A percentile compares a stretch with the other conserved stretches of the same genome.
Evolutionary conservation across 768 basidiomycete genomes (phyloP).

Genomic region (Tylopilus rubrobrunneus): DNA sequence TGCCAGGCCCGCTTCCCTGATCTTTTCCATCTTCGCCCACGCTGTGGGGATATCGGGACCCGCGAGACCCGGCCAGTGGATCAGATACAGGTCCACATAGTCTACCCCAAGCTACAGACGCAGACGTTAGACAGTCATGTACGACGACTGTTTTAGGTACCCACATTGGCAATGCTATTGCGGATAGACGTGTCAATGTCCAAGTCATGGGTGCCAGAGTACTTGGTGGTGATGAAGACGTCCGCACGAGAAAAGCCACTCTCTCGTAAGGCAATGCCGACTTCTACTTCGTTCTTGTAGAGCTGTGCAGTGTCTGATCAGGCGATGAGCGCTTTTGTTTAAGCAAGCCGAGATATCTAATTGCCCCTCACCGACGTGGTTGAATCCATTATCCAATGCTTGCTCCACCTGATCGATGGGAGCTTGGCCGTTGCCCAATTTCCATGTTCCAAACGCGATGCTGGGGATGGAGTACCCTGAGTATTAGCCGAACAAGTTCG

Average conservation of each 20-base stretch:
- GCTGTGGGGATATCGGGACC: constrained; percentile 55
- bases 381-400: constrained; percentile 58
- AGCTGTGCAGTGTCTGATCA: constrained; percentile 55
- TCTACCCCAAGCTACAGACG: constrained; percentile 50
- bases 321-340: neutral
- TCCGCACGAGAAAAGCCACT: constrained; percentile 56
- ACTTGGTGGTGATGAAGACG: constrained; percentile 67
- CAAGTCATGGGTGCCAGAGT: constrained; percentile 47
- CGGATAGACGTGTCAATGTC: constrained; percentile 54
- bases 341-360: neutral
- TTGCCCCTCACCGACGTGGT: constrained; percentile 50
- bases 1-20: constrained; percentile 53
- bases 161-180: constrained; percentile 54
- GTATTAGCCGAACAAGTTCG: neutral
- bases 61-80: constrained; percentile 55
- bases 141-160: constrained; percentile 12
- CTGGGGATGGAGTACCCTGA: constrained; percentile 43
- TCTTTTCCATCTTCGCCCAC: constrained; percentile 64
- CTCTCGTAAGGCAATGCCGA: constrained; percentile 37
- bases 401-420: constrained; percentile 56
- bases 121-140: neutral
- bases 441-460: constrained; percentile 69
- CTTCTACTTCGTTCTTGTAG: constrained; percentile 59
- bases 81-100: constrained; percentile 70
- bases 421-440: constrained; percentile 51